A percentile compares a stretch with the other conserved stretches of the same genome.
These are phyloP conservation scores for Pichia rugopelliculosa DNA, from an alignment of 805 yeast species.

Conservation along the genomic window DNA sequence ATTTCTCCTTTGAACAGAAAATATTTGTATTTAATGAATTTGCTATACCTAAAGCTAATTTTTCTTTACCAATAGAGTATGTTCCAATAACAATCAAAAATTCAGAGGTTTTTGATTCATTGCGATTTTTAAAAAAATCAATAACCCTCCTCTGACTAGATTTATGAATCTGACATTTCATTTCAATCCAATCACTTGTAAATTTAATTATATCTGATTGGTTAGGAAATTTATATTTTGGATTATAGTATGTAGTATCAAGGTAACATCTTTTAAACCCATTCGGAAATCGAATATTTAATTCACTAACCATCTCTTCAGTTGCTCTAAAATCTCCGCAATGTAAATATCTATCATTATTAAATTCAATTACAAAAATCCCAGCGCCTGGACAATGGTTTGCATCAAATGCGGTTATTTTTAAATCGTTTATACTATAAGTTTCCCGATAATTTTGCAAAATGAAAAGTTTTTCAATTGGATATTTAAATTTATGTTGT, in stretches of 20 bases:
- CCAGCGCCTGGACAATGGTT: conserved; percentile 97
- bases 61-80: conserved; percentile 89
- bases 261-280: conserved; percentile 62
- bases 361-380: conserved; percentile 60
- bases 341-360: conserved; percentile 46
- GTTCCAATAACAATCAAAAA: conserved; percentile 68
- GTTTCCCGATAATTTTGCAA: conserved; percentile 33
- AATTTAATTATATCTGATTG: conserved; percentile 61
- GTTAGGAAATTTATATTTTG: conserved; percentile 66
- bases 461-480: conserved; percentile 31
- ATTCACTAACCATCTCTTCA: conserved; percentile 38
- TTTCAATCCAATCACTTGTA: conserved; percentile 44
- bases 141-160: conserved; percentile 29
- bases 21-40: conserved; percentile 44
- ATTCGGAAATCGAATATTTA: conserved; percentile 14
- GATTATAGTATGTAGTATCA: conserved; percentile 85
- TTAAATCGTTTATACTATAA: conserved; percentile 32
- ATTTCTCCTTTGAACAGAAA: conserved; percentile 42
- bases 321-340: conserved; percentile 91
- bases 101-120: conserved; percentile 10
- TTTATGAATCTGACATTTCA: conserved; percentile 22
- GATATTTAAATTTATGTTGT: conserved; percentile 46
- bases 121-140: conserved; percentile 25
- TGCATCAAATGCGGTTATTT: conserved; percentile 67
- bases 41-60: conserved; percentile 64